Percentiles rank a stretch among this genome's conserved stretches.
These are phyloP conservation scores for Aspergillus hortae DNA, from an alignment of 2,329 filamentous ascomycete species.

Conservation along the genomic window DNA sequence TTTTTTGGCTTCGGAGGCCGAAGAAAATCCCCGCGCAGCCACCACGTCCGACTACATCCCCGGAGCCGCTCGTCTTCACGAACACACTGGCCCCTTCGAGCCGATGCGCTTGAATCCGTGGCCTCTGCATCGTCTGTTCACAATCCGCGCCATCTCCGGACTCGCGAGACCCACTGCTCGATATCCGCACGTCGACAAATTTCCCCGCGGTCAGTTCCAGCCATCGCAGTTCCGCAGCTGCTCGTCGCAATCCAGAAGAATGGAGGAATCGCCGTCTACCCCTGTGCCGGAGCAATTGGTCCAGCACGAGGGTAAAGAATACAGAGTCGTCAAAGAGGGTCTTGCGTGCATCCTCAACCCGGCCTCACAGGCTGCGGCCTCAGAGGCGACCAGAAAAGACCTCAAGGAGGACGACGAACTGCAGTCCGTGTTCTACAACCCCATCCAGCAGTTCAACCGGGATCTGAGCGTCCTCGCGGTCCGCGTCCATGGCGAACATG, in stretches of 20 bases:
- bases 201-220: slow-evolving; percentile 2
- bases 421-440: slow-evolving; percentile 93
- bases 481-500: slow-evolving; percentile 76
- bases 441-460: slow-evolving; percentile 97
- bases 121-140: neutral
- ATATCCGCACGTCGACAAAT: neutral
- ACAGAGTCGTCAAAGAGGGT: slow-evolving; percentile 63
- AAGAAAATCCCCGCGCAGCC: too few species aligned
- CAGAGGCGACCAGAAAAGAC: slow-evolving; percentile 42
- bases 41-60: too few species aligned
- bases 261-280: slow-evolving; percentile 17
- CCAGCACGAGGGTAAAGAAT: slow-evolving; percentile 50
- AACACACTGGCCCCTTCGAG: neutral
- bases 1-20: neutral
- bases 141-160: slow-evolving; percentile 2
- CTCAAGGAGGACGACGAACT: slow-evolving; percentile 56
- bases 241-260: slow-evolving; percentile 6
- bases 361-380: slow-evolving; percentile 41
- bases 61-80: too few species aligned
- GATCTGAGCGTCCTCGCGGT: slow-evolving; percentile 92
- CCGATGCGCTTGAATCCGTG: slow-evolving; percentile 2
- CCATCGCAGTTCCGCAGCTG: neutral
- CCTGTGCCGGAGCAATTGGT: slow-evolving; percentile 22
- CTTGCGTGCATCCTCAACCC: slow-evolving; percentile 66
- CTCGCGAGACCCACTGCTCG: neutral